Conservation (phyloP, 2,329 filamentous ascomycete genomes). For the Pseudonectria buxi region DNA sequence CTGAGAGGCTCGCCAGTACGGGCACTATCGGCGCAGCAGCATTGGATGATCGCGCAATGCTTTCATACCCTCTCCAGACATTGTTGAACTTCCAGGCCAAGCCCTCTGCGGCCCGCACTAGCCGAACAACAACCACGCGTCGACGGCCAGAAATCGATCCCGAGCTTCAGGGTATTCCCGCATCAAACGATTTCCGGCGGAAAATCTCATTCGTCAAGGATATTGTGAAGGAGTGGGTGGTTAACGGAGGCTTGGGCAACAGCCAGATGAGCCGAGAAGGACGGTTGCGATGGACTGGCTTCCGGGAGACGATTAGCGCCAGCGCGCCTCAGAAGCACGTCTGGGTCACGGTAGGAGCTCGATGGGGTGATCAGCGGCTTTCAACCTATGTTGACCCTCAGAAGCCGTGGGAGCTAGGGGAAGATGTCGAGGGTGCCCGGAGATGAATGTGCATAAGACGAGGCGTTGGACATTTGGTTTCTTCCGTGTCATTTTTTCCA, state of each 20-base stretch:
- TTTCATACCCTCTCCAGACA: conserved; percentile 66
- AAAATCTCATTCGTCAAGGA: conserved; percentile 68
- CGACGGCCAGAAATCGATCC: conserved; percentile 55
- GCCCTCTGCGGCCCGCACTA: conserved; percentile 32
- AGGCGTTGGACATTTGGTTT: conserved; percentile 16
- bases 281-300: conserved; percentile 52
- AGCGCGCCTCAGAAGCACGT: conserved; percentile 55
- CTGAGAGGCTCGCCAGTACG: conserved; percentile 55
- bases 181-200: conserved; percentile 64
- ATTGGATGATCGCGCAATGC: conserved; percentile 61
- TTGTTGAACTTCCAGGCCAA: conserved; percentile 61
- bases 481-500: conserved; percentile 11
- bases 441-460: conserved; percentile 17
- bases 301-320: conserved; percentile 47
- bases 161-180: conserved; percentile 57
- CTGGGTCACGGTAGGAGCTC: conserved; percentile 62
- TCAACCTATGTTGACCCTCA: conserved; percentile 50
- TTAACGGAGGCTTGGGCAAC: conserved; percentile 63
- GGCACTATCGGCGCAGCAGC: conserved; percentile 65
- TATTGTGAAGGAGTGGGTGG: conserved; percentile 64
- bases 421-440: conserved; percentile 40
- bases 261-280: conserved; percentile 50
- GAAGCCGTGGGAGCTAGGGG: conserved; percentile 45
- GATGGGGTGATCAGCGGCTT: conserved; percentile 50
- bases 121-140: conserved; percentile 40